Conservation (phyloP, 179 eudicot species). For the Beta macrorhiza region DNA sequence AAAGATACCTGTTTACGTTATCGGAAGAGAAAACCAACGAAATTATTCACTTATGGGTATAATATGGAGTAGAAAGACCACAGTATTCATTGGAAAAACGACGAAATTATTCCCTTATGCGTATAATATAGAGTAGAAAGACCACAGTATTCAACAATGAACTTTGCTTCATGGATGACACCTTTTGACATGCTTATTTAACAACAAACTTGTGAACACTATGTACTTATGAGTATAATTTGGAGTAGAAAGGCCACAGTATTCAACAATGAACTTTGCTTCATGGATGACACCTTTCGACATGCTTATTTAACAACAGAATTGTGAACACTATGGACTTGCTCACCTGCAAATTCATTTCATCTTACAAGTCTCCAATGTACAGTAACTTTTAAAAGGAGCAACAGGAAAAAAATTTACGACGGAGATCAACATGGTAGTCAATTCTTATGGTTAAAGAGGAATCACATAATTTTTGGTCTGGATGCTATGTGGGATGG, state of each 20-base stretch:
- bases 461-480: too few relatives aligned
- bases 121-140: not conserved
- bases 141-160: constrained; percentile 6
- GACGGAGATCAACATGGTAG: not conserved
- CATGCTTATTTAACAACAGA: not conserved
- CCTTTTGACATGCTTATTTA: not conserved
- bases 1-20: constrained; percentile 58
- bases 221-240: too few relatives aligned
- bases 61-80: not conserved
- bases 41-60: not conserved
- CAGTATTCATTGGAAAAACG: not conserved
- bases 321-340: not conserved
- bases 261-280: constrained; percentile 3
- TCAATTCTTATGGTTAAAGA: not conserved
- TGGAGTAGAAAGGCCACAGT: not conserved
- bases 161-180: not conserved
- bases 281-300: not conserved
- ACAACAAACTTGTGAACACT: not conserved
- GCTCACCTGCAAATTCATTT: not conserved
- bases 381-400: not conserved
- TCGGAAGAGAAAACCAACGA: constrained; percentile 7
- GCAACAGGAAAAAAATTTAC: not conserved
- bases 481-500: not conserved
- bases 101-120: not conserved
- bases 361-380: not conserved